A percentile compares a stretch with the other conserved stretches of the same genome.
These are phyloP conservation scores for Xylaria grammica DNA, from an alignment of 495 filamentous ascomycete species.

Conservation along the genomic window DNA sequence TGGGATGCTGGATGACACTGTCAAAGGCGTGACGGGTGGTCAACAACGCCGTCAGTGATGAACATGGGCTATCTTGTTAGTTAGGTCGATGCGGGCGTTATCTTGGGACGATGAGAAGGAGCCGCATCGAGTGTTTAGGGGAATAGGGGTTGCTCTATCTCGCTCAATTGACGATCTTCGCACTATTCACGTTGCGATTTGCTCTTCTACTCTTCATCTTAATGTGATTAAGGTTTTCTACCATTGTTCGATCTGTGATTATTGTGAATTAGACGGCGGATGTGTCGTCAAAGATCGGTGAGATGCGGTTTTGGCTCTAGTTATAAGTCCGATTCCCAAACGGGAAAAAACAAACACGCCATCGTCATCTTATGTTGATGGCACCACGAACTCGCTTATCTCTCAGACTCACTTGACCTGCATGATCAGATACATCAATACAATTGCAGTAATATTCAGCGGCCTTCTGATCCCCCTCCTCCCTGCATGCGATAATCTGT, in stretches of 20 bases:
- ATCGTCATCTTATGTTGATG: constrained; percentile 10
- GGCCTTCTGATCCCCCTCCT: not conserved
- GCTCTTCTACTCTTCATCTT: not conserved
- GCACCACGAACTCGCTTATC: constrained; percentile 15
- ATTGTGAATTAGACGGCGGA: constrained; percentile 1
- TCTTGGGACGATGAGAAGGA: not conserved
- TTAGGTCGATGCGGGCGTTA: constrained; percentile 3
- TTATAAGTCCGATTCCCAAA: not conserved
- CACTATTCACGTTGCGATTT: not conserved
- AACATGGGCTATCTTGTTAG: not conserved
- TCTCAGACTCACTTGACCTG: constrained; percentile 3
- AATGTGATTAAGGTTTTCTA: not conserved
- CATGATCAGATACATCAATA: not conserved
- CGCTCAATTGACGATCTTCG: not conserved
- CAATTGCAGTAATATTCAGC: not conserved
- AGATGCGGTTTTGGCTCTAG: not conserved
- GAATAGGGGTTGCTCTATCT: not conserved
- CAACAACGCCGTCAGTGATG: constrained; percentile 5
- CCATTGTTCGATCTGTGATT: not conserved
- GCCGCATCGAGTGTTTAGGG: not conserved
- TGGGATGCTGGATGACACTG: constrained; percentile 30
- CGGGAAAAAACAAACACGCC: not conserved
- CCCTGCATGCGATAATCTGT: constrained; percentile 5
- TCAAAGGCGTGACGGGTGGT: constrained; percentile 29
- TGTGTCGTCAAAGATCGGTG: not conserved